Evolutionary conservation across 75 land plant species (phyloP).

Genomic region (Selaginella moellendorffii): DNA sequence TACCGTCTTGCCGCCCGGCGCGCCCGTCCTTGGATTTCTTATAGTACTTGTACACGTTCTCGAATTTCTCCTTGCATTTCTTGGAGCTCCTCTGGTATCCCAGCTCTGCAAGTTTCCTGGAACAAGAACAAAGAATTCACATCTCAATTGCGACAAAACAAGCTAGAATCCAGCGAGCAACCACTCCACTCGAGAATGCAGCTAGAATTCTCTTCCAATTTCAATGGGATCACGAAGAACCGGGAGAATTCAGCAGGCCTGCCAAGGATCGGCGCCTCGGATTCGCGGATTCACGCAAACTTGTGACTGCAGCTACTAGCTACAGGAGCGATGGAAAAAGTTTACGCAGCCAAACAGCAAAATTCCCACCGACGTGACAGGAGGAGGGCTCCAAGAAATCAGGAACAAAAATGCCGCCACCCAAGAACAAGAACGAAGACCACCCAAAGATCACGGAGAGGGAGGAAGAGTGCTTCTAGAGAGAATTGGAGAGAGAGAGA

Average conservation of each 20-base stretch:
- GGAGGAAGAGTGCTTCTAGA: too few relatives aligned
- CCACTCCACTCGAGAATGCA: too few relatives aligned
- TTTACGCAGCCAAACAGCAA: too few relatives aligned
- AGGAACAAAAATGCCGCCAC: background rate
- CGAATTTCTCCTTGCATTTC: conserved; percentile 85
- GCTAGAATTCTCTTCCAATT: background rate
- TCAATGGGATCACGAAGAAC: background rate
- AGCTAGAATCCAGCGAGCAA: too few relatives aligned
- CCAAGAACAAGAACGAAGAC: conserved; percentile 3
- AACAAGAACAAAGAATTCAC: conserved; percentile 2
- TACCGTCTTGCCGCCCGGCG: conserved; percentile 71
- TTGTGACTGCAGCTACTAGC: too few relatives aligned
- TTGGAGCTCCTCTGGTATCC: conserved; percentile 75
- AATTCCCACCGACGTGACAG: too few relatives aligned
- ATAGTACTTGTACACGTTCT: conserved; percentile 83
- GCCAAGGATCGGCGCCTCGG: too few relatives aligned
- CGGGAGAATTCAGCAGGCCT: background rate
- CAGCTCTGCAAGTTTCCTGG: conserved; percentile 56
- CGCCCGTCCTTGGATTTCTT: conserved; percentile 78
- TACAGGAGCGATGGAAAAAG: too few relatives aligned
- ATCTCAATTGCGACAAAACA: background rate
- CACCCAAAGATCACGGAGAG: background rate
- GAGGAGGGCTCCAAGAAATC: too few relatives aligned
- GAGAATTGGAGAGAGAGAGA: background rate
- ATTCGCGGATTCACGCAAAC: too few relatives aligned